These are phyloP conservation scores for Talaromyces wortmannii DNA, from an alignment of 495 filamentous ascomycete genomes.

Conservation along the genomic window DNA sequence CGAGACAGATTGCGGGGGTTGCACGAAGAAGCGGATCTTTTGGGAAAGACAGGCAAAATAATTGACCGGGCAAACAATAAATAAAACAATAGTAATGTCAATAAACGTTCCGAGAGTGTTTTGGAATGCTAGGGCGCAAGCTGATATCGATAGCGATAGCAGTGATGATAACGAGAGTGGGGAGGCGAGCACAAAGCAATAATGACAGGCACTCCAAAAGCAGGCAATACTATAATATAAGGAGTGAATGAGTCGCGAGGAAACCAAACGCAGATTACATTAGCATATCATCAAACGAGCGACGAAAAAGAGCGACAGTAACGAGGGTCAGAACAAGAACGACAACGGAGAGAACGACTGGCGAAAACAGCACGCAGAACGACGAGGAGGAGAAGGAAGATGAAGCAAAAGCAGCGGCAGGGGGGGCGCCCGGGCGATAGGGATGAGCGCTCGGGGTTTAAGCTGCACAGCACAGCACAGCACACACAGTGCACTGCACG, in stretches of 20 bases:
- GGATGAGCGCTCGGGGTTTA: neutral
- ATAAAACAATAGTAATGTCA: constrained; percentile 1
- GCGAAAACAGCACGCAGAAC: constrained; percentile 10
- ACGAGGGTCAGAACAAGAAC: constrained; percentile 5
- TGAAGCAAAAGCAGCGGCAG: constrained; percentile 4
- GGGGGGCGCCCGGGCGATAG: neutral
- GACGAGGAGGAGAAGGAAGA: constrained; percentile 4
- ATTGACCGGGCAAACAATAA: constrained; percentile 3
- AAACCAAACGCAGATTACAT: constrained; percentile 8
- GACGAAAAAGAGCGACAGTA: constrained; percentile 4
- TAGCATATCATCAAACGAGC: constrained; percentile 12
- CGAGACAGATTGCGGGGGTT: neutral
- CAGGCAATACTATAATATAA: constrained; percentile 3
- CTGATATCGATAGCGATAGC: constrained; percentile 5
- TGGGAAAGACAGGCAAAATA: too few species aligned
- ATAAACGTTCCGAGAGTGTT: neutral
- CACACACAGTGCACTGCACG: neutral
- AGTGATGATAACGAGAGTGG: constrained; percentile 2
- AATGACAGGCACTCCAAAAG: neutral
- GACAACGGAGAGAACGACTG: constrained; percentile 7
- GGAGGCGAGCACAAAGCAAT: neutral
- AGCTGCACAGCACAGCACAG: neutral
- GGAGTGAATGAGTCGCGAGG: constrained; percentile 1
- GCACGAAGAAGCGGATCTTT: neutral
- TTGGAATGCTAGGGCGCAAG: constrained; percentile 3